Conservation (phyloP, 768 basidiomycete genomes). For the Tephrocybe sp. region DNA sequence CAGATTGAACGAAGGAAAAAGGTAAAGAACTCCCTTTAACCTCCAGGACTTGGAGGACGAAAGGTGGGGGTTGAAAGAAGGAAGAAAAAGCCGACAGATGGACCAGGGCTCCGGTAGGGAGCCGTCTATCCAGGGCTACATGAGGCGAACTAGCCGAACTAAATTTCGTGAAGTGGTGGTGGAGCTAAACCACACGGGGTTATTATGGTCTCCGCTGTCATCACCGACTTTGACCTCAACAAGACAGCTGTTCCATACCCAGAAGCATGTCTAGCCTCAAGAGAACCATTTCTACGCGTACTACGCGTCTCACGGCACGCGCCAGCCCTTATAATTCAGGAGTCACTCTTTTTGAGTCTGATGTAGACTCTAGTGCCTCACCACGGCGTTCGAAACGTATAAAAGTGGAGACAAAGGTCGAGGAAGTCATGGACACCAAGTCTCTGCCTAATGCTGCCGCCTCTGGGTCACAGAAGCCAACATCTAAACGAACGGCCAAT, state of each 20-base stretch:
- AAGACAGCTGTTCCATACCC: too few species aligned
- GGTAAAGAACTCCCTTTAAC: not conserved
- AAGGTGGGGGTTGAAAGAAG: not conserved
- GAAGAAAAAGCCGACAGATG: not conserved
- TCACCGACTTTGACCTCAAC: too few species aligned
- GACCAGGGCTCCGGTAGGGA: not conserved
- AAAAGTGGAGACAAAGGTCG: constrained; percentile 24
- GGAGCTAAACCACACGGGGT: constrained; percentile 11
- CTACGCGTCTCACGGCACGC: constrained; percentile 34
- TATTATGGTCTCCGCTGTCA: constrained; percentile 7
- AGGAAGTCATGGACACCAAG: constrained; percentile 4
- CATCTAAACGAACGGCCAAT: constrained; percentile 21
- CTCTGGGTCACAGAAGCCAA: constrained; percentile 11
- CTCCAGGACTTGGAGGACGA: not conserved
- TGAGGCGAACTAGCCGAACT: constrained; percentile 17
- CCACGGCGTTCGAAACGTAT: constrained; percentile 28
- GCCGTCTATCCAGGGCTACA: constrained; percentile 13
- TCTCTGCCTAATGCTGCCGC: not conserved
- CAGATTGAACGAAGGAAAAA: constrained; percentile 1
- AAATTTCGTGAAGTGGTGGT: constrained; percentile 7
- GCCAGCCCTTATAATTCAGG: constrained; percentile 43
- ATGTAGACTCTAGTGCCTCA: constrained; percentile 20
- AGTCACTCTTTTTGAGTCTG: constrained; percentile 40
- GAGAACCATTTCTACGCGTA: constrained; percentile 19
- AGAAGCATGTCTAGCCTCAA: constrained; percentile 17